Evolutionary conservation across 2,329 filamentous ascomycete species (phyloP).

Genomic region (Setomelanomma holmii): DNA sequence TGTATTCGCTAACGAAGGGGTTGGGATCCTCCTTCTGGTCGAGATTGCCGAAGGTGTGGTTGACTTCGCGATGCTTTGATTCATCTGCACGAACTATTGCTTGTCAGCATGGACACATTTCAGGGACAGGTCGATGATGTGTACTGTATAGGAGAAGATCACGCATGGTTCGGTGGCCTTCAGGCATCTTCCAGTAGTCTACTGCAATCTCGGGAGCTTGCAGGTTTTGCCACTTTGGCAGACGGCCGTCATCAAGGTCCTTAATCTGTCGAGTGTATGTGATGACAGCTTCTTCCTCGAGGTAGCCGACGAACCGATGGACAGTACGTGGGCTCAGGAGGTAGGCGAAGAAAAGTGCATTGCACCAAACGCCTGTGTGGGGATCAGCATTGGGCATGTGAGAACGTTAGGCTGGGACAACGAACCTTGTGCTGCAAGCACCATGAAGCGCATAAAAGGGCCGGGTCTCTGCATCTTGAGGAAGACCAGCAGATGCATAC

Average conservation of each 20-base stretch:
- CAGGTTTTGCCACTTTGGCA: constrained; percentile 83
- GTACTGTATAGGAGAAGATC: constrained; percentile 85
- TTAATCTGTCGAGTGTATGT: constrained; percentile 91
- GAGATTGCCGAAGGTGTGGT: constrained; percentile 91
- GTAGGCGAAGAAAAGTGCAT: constrained; percentile 88
- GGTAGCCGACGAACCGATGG: constrained; percentile 94
- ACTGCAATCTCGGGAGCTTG: constrained; percentile 86
- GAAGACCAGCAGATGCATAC: constrained; percentile 92
- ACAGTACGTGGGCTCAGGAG: constrained; percentile 85
- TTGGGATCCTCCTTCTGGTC: constrained; percentile 88
- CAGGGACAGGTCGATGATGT: constrained; percentile 39
- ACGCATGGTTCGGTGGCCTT: constrained; percentile 80
- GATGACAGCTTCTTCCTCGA: constrained; percentile 95
- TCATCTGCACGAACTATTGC: constrained; percentile 46
- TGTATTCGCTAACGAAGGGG: constrained; percentile 86
- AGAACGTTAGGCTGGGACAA: not conserved
- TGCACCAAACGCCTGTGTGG: constrained; percentile 78
- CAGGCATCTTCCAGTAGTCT: constrained; percentile 93
- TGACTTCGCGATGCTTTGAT: constrained; percentile 80
- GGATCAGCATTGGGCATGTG: not conserved
- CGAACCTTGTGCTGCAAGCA: constrained; percentile 82
- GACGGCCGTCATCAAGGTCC: constrained; percentile 83
- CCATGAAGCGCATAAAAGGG: constrained; percentile 90
- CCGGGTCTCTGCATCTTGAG: constrained; percentile 89
- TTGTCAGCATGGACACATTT: constrained; percentile 10